Conservation (phyloP, 2,329 filamentous ascomycete genomes). For the Parascedosporium putredinis region DNA sequence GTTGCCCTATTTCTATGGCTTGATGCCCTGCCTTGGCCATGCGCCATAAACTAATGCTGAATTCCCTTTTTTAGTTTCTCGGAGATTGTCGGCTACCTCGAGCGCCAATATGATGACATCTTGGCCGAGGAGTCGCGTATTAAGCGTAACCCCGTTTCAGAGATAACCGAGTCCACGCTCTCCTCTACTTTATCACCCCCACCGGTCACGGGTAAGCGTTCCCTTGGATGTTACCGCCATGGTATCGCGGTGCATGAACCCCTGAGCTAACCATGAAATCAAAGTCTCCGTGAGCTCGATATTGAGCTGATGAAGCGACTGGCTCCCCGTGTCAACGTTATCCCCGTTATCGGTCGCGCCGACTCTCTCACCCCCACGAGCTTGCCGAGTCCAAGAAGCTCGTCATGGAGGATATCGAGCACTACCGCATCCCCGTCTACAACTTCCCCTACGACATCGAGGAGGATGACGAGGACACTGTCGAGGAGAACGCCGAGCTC, state of each 20-base stretch:
- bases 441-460: conserved; percentile 99
- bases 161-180: conserved; percentile 95
- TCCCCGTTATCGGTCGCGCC: conserved; percentile 96
- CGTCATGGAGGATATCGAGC: conserved; percentile 99
- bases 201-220: conserved; percentile 76
- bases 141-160: conserved; percentile 99
- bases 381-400: conserved; percentile 99
- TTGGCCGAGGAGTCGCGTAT: conserved; percentile 98
- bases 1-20: conserved; percentile 14
- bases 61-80: conserved; percentile 58
- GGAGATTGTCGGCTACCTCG: conserved; percentile 95
- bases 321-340: conserved; percentile 95
- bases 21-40: no score
- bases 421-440: conserved; percentile 98
- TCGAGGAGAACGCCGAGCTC: conserved; percentile 97
- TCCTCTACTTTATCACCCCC: conserved; percentile 98
- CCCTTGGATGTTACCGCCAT: no score
- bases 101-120: conserved; percentile 99
- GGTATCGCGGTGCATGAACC: no score
- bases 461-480: conserved; percentile 97
- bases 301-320: conserved; percentile 99
- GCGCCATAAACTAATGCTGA: no score
- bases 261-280: conserved; percentile 13
- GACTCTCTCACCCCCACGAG: conserved; percentile 92
- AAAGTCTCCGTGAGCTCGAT: conserved; percentile 90